Evolutionary conservation across 2,329 filamentous ascomycete species (phyloP).

Genomic region (Apiospora koreana): DNA sequence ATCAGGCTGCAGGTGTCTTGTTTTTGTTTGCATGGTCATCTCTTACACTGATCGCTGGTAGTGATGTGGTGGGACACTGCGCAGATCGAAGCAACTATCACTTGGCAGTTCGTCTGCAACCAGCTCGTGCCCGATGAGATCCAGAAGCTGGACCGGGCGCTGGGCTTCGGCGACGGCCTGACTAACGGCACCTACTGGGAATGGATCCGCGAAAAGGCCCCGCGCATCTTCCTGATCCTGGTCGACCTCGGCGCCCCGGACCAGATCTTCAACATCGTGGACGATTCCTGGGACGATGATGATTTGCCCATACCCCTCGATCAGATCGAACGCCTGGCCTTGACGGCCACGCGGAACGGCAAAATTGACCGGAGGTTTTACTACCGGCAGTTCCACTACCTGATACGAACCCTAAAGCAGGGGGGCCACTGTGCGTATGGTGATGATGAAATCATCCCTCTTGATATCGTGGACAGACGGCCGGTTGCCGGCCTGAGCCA

Average conservation of each 20-base stretch:
- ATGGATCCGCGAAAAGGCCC: conserved; percentile 71
- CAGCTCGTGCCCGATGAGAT: conserved; percentile 65
- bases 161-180: conserved; percentile 67
- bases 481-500: conserved; percentile 36
- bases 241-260: conserved; percentile 69
- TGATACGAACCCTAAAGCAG: conserved; percentile 63
- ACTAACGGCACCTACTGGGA: conserved; percentile 78
- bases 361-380: conserved; percentile 70
- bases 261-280: conserved; percentile 74
- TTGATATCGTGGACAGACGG: conserved; percentile 65
- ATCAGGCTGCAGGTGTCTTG: not conserved
- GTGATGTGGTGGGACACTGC: conserved; percentile 71
- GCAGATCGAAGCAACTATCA: conserved; percentile 69
- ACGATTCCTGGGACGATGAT: conserved; percentile 76
- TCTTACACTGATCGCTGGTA: conserved; percentile 14
- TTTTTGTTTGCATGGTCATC: not conserved
- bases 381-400: conserved; percentile 68
- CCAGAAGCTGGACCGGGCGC: conserved; percentile 59
- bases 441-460: conserved; percentile 67
- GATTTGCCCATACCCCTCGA: conserved; percentile 71
- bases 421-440: conserved; percentile 65
- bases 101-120: conserved; percentile 64
- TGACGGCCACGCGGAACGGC: conserved; percentile 61
- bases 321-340: conserved; percentile 62
- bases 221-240: conserved; percentile 70